phyloP scores from a whole-genome alignment of 805 yeast genomes.

The Cyberlindnera subsufficiens region DNA sequence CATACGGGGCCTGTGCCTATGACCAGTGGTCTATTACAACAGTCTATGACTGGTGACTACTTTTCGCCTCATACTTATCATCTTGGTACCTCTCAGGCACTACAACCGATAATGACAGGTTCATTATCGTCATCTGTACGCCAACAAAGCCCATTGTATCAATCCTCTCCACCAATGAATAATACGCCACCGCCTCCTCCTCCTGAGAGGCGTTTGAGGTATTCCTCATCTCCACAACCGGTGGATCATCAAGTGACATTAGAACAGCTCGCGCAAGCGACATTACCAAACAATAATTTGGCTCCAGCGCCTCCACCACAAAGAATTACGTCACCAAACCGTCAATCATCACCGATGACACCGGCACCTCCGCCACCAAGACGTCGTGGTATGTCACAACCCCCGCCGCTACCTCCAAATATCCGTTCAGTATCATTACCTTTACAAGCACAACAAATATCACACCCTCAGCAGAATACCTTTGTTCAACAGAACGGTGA shows the following conservation, averaged over 20 bases:
- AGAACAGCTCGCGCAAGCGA: conserved; percentile 11
- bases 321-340: not conserved
- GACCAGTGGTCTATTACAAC: not conserved
- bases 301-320: conserved; percentile 3
- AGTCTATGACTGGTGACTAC: conserved; percentile 2
- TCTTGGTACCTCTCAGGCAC: conserved; percentile 12
- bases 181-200: conserved; percentile 11
- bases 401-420: conserved; percentile 17
- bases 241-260: conserved; percentile 5
- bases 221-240: conserved; percentile 21
- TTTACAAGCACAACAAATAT: not conserved
- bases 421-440: conserved; percentile 9
- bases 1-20: conserved; percentile 13
- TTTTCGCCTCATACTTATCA: conserved; percentile 13
- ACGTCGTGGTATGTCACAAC: conserved; percentile 32
- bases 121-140: conserved; percentile 26
- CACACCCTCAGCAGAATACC: not conserved
- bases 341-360: conserved; percentile 2
- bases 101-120: conserved; percentile 35
- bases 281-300: conserved; percentile 7
- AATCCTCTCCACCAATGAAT: conserved; percentile 6
- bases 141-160: not conserved
- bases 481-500: not conserved
- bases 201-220: conserved; percentile 15
- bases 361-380: conserved; percentile 33